Evolutionary conservation across 176 grass and related monocot species (phyloP), one percentile per base, ranked within the genome.

Genomic region (Carex parvula): DNA sequence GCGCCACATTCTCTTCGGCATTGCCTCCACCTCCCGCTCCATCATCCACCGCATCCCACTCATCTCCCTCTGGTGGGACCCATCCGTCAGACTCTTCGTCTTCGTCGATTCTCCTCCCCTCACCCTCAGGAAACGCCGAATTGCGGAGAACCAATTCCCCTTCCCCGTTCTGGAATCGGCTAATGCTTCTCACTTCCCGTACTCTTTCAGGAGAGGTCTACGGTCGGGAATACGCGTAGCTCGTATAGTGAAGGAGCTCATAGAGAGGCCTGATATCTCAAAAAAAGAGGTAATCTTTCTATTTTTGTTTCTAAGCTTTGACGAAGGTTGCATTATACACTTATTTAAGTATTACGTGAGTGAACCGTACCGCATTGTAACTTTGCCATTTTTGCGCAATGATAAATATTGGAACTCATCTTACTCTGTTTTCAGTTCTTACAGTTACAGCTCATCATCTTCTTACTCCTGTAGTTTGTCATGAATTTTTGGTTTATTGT

Each of bases 201-300:
- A 95, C 85, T 53, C 93, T 29, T 90, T 88, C 91, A 80, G 56
- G 20, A 86, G 87, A 0, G 91, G 96, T 30, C 91, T 90, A 18
- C 89, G 88, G 13, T 99, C 96, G 21, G 96, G 90, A 44, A 84
- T 99, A 81, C 96, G 96, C 69, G 88, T 93, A 29, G 96, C 96
- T 79, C 91, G 96, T 62, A 99, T 99, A 88, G 89, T 88, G 41
- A 89, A 78, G 64, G 96, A 99, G 65, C 88, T 98, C 74, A 74
- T 90, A 24, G 85, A 90, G 5, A 80, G 60, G 24, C 11, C 84
- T 54, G 56, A 73, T 52, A 83, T 83, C 20, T 83, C 81, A 8
- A 64, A 83, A 16, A 83, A 68, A 54, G 81, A 83, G 35, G 81
- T 83, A 68, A 52, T 22, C 3, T 64, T 81, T 81, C 18, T 64